Conservation (phyloP, 2,329 filamentous ascomycete genomes). For the Fusarium siculi region DNA sequence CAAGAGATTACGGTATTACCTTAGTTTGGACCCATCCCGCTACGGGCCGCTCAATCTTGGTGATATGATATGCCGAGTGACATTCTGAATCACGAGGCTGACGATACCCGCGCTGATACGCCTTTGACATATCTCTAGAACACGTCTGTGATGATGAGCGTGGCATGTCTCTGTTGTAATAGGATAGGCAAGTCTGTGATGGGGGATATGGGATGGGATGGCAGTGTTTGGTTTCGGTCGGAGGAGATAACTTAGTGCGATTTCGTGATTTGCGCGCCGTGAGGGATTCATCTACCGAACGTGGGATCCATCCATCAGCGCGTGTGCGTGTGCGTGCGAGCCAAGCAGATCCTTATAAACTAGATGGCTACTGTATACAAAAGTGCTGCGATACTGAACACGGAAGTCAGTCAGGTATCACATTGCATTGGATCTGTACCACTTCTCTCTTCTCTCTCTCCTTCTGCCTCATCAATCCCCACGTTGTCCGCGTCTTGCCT, state of each 20-base stretch:
- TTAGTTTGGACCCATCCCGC: conserved; percentile 6
- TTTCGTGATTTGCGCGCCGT: background rate
- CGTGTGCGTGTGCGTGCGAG: background rate
- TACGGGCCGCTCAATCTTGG: conserved; percentile 3
- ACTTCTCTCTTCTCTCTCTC: conserved; percentile 5
- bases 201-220: background rate
- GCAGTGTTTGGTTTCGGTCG: background rate
- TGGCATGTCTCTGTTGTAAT: background rate
- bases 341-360: background rate
- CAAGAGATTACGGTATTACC: background rate
- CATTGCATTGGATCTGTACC: background rate
- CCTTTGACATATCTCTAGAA: background rate
- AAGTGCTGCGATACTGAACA: conserved; percentile 2
- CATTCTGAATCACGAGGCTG: background rate
- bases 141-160: background rate
- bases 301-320: background rate
- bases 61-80: background rate
- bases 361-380: background rate
- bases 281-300: background rate
- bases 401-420: background rate
- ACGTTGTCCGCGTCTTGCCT: conserved; percentile 8
- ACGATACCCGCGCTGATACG: background rate
- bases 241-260: conserved; percentile 6
- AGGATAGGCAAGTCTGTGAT: background rate
- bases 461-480: conserved; percentile 2